Evolutionary conservation across 2,329 filamentous ascomycete genomes (phyloP).

Genomic region (Lasiodiplodia gonubiensis): DNA sequence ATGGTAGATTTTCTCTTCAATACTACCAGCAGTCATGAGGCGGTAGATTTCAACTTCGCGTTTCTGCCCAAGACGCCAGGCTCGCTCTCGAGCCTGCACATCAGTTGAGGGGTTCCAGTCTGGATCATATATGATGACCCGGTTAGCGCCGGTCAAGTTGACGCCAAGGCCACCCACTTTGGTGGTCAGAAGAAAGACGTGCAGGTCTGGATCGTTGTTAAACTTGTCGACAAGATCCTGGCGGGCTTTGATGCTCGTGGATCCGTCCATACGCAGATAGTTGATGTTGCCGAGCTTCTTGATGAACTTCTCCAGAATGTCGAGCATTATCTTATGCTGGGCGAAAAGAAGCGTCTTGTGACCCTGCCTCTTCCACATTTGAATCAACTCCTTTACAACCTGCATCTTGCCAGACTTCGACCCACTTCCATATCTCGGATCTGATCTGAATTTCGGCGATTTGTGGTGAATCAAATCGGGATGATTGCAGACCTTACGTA

Average conservation of each 20-base stretch:
- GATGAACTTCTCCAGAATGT: conserved; percentile 88
- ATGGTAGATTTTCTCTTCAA: conserved; percentile 99
- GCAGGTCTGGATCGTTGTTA: conserved; percentile 77
- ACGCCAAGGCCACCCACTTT: conserved; percentile 93
- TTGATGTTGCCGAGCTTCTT: conserved; percentile 69
- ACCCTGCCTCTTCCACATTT: conserved; percentile 88
- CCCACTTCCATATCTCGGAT: conserved; percentile 71
- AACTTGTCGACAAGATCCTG: conserved; percentile 91
- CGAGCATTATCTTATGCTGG: conserved; percentile 92
- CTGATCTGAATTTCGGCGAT: not conserved
- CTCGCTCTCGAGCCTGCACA: conserved; percentile 90
- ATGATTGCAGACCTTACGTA: conserved; percentile 97
- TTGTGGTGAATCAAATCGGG: conserved; percentile 80
- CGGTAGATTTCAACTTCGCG: conserved; percentile 95
- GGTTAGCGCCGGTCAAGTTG: conserved; percentile 91
- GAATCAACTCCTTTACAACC: conserved; percentile 84
- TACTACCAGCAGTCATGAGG: conserved; percentile 96
- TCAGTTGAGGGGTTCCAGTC: conserved; percentile 99
- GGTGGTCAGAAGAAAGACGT: conserved; percentile 92
- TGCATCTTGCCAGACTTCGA: conserved; percentile 94
- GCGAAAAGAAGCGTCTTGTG: conserved; percentile 94
- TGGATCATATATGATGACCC: conserved; percentile 97
- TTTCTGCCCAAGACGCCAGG: conserved; percentile 95
- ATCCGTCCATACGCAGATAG: conserved; percentile 91
- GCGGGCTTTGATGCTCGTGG: conserved; percentile 85